Base-by-base conservation (phyloP, 2,329 filamentous ascomycete genomes). In the Bipolaris cookei region DNA sequence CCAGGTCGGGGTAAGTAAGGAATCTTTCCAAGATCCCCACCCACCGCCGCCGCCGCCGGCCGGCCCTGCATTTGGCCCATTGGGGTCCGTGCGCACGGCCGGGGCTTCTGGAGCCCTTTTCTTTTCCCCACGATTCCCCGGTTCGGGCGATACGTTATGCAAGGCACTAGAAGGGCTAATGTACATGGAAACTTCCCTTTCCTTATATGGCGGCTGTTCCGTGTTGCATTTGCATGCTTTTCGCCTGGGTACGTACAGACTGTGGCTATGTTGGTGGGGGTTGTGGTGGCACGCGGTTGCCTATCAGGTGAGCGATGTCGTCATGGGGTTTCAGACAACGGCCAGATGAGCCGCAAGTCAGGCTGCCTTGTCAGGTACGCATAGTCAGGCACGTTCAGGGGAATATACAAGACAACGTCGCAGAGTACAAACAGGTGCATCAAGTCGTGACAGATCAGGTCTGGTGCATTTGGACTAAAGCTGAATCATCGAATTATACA, bases 341-440 rank as follows among this genome's bases (percentile, higher is more conserved):
- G 41, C 59, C 61, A 56, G 57, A 54, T 66, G 63, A 69, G 70
- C 68, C 66, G 64, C 69, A 70, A 64, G 69, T 74, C 71, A 75
- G 65, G 68, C 63, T 62, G 62, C 13, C 37, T 38, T 45, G 56
- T 69, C 69, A 72, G 59, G 58, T 54, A 58, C 56, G 42, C 18
- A 28, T 58, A 30, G 21, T 20, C 32, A 6, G 37, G 42, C 21
- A 30, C 42, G 35, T 62, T 62, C 62, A 62, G 59, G 54, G 47
- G 59, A 37, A 25, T 58, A 30, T 25, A 42, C 11, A 20, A 20
- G 18, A 45, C 8, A 38, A 44, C 25, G 46, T 50, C 50, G 63
- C 44, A 49, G 41, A 53, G 34, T 4, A 18, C 4, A 14, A 39
- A 13, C 18, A 53, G 20, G 18, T 42, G 38, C 16, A 30, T 30